phyloP scores from a whole-genome alignment of 495 filamentous ascomycete genomes.

The Penicillium soppii region DNA sequence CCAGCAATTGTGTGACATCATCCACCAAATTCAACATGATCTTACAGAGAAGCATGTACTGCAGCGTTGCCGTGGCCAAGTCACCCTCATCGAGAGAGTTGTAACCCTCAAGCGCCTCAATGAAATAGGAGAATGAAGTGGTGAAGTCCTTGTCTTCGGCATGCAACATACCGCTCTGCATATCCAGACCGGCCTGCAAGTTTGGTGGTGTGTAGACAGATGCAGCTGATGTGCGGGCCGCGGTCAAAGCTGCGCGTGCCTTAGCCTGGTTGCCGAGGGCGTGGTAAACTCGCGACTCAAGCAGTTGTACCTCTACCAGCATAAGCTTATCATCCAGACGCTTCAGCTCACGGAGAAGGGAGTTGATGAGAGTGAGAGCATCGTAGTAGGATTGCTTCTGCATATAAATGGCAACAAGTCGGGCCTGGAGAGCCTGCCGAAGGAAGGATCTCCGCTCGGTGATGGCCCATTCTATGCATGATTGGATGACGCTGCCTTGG shows the following conservation, averaged over 20 bases:
- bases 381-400: slow-evolving; percentile 95
- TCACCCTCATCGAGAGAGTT: slow-evolving; percentile 83
- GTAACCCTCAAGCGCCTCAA: slow-evolving; percentile 97
- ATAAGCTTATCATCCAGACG: slow-evolving; percentile 97
- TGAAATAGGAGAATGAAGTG: slow-evolving; percentile 97
- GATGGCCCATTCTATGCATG: slow-evolving; percentile 98
- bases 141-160: slow-evolving; percentile 99
- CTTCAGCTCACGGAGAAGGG: slow-evolving; percentile 91
- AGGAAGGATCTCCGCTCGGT: slow-evolving; percentile 91
- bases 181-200: slow-evolving; percentile 92
- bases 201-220: slow-evolving; percentile 96
- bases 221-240: slow-evolving; percentile 89
- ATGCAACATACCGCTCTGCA: slow-evolving; percentile 98
- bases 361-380: slow-evolving; percentile 93
- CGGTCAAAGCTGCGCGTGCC: slow-evolving; percentile 90
- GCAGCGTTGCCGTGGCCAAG: slow-evolving; percentile 85
- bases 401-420: slow-evolving; percentile 91
- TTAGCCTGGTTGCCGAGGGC: slow-evolving; percentile 96
- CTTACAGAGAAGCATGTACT: slow-evolving; percentile 99
- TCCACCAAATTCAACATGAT: slow-evolving; percentile 98
- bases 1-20: slow-evolving; percentile 90
- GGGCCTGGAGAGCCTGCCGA: slow-evolving; percentile 95
- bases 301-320: slow-evolving; percentile 96
- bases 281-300: slow-evolving; percentile 96
- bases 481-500: slow-evolving; percentile 90